Base-by-base conservation (phyloP, 169 alveolate genomes). In the Eimeria sp. region DNA sequence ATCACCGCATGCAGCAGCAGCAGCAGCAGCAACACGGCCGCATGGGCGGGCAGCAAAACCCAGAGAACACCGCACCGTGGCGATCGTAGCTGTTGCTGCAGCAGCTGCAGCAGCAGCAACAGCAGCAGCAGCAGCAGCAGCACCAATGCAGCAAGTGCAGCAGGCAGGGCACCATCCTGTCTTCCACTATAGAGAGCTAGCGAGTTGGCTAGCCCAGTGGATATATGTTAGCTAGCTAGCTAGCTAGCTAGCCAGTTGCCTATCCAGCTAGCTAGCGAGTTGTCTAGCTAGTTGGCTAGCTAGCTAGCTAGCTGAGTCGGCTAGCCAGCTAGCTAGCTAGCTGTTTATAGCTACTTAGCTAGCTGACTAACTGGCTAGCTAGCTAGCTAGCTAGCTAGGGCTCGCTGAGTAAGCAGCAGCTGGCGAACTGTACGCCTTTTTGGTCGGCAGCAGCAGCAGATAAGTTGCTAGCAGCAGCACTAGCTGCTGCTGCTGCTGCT, bases 401-500 rank as follows among this genome's bases (percentile, higher is more conserved):
- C 40, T 34, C 2, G 40, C 40, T 34, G 40, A 34, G 40, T 0
- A 54, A 16, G 22, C 18, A 54, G 63, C 63, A 0, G 18, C 4
- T 54, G 18, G 18, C 63, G 11, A 54, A 54, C 63, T 54, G 63
- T 13, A 54, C 63, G 76, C 76, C 76, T 18, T 65, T 65, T 18
- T 9, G 34, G 34, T 27, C 13, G 16, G 34, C 16, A 65, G 76
- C 22, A 7, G 63, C 63, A 54, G 63, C 63, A 54, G 40, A 34
- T 34, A 0, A 34, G 40, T 34, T 34, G 40, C 40, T 34, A 34
- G 63, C 63, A 13, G 63, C 63, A 13, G 63, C 63, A 65, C 13
- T 65, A 25, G 76, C 76, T 14, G 76, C 76, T 65, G 76, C 76
- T 65, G n/a, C 76, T 65, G 76, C 76, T 65, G 76, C 76, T 65